phyloP scores from a whole-genome alignment of 768 basidiomycete genomes.

The Psilocybe tampanensis region DNA sequence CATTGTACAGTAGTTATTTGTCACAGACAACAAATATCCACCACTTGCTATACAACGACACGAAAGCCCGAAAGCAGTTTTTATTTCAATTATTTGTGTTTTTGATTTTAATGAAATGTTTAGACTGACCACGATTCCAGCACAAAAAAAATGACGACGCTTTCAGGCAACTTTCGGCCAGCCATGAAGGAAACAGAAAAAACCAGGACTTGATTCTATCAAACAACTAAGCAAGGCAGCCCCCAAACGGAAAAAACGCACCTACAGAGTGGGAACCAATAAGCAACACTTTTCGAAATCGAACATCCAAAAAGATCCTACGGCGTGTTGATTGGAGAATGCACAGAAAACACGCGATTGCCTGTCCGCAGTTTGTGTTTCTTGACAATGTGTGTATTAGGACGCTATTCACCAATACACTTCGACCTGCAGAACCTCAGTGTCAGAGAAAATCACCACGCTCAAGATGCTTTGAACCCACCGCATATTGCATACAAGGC shows the following conservation, averaged over 20 bases:
- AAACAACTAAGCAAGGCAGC: not conserved
- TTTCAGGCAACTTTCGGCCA: not conserved
- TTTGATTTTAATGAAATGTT: too few relatives aligned
- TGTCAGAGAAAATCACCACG: too few relatives aligned
- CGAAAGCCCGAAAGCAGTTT: too few relatives aligned
- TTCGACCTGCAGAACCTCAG: too few relatives aligned
- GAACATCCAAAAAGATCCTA: constrained; percentile 6
- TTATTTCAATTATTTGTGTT: too few relatives aligned
- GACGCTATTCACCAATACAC: not conserved
- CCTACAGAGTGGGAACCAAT: too few relatives aligned
- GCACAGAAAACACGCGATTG: not conserved
- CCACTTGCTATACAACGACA: not conserved
- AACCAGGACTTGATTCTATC: not conserved
- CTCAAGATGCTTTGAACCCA: too few relatives aligned
- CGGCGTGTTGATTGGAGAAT: too few relatives aligned
- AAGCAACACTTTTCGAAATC: not conserved
- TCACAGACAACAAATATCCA: not conserved
- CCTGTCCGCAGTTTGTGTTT: not conserved
- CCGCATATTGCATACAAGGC: too few relatives aligned
- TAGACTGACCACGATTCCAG: not conserved
- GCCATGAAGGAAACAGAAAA: not conserved
- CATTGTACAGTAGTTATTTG: constrained; percentile 15
- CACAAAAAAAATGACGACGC: not conserved
- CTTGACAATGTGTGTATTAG: not conserved
- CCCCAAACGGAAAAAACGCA: too few relatives aligned